Evolutionary conservation across 2,329 filamentous ascomycete species (phyloP).

Genomic region (Coleophoma crateriformis): DNA sequence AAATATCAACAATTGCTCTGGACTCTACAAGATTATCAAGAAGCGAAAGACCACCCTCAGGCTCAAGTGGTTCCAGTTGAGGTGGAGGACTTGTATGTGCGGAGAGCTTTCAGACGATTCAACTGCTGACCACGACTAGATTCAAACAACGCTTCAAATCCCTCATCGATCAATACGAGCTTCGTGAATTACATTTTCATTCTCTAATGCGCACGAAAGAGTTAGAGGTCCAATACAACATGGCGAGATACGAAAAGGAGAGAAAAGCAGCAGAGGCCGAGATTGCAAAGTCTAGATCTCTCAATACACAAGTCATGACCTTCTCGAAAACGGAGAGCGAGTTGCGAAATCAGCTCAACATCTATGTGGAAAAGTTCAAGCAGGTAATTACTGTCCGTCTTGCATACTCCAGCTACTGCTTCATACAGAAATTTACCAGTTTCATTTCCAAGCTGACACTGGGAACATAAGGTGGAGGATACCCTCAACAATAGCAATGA

Average conservation of each 20-base stretch:
- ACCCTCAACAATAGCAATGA: conserved; percentile 98
- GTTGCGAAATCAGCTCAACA: conserved; percentile 89
- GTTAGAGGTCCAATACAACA: conserved; percentile 87
- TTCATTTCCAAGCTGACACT: neutral
- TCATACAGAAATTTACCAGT: too few relatives aligned
- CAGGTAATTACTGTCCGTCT: conserved; percentile 60
- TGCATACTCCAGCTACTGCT: neutral
- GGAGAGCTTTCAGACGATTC: conserved; percentile 5
- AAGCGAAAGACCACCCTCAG: conserved; percentile 77
- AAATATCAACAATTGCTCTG: conserved; percentile 75
- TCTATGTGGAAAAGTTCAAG: conserved; percentile 99
- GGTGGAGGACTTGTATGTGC: conserved; percentile 75
- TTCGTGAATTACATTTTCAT: conserved; percentile 91
- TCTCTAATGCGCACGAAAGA: conserved; percentile 90
- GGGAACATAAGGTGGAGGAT: conserved; percentile 76
- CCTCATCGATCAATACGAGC: conserved; percentile 92
- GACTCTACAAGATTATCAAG: conserved; percentile 83
- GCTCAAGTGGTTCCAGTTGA: conserved; percentile 80
- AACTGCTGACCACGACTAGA: conserved; percentile 43
- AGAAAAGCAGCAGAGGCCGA: conserved; percentile 84
- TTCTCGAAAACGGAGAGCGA: conserved; percentile 96
- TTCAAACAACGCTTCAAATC: conserved; percentile 88
- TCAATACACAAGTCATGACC: conserved; percentile 87
- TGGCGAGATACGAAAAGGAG: conserved; percentile 83
- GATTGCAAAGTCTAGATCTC: conserved; percentile 69